Evolutionary conservation across 2,329 filamentous ascomycete species (phyloP).

Genomic region (Cladophialophora carrionii): DNA sequence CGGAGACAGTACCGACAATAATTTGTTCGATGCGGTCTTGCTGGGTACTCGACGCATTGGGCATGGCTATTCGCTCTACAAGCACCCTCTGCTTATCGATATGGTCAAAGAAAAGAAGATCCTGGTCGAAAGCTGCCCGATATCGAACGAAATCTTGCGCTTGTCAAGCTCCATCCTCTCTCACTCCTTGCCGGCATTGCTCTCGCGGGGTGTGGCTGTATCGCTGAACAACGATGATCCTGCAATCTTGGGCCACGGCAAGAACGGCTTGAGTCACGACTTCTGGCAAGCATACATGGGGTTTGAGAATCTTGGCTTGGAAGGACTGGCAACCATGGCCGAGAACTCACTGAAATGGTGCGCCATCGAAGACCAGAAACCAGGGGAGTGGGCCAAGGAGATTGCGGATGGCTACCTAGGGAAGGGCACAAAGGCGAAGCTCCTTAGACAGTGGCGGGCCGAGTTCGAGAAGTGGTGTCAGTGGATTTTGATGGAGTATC

Average conservation of each 20-base stretch:
- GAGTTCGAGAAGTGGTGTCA: constrained; percentile 90
- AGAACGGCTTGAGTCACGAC: constrained; percentile 82
- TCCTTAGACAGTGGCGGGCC: constrained; percentile 75
- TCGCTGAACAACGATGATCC: constrained; percentile 90
- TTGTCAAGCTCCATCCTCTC: constrained; percentile 75
- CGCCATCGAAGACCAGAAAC: constrained; percentile 77
- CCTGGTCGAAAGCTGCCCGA: constrained; percentile 85
- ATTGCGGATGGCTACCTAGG: constrained; percentile 76
- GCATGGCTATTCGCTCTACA: constrained; percentile 84
- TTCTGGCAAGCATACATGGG: constrained; percentile 93
- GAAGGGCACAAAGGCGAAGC: constrained; percentile 68
- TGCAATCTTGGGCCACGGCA: constrained; percentile 81
- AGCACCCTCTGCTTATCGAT: constrained; percentile 85
- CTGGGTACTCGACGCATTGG: constrained; percentile 87
- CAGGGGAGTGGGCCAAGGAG: constrained; percentile 71
- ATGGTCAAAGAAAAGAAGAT: constrained; percentile 88
- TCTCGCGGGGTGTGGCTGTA: constrained; percentile 82
- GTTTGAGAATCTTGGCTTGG: constrained; percentile 87
- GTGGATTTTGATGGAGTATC: constrained; percentile 83
- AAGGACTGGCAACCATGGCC: constrained; percentile 80
- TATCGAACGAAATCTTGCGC: constrained; percentile 84
- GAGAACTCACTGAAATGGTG: constrained; percentile 94
- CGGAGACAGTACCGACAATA: constrained; percentile 75
- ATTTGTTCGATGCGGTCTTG: constrained; percentile 86
- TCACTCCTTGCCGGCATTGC: constrained; percentile 79